These are phyloP conservation scores for Geotrichum restrictum DNA, from an alignment of 1,139 yeast species.

Conservation along the genomic window DNA sequence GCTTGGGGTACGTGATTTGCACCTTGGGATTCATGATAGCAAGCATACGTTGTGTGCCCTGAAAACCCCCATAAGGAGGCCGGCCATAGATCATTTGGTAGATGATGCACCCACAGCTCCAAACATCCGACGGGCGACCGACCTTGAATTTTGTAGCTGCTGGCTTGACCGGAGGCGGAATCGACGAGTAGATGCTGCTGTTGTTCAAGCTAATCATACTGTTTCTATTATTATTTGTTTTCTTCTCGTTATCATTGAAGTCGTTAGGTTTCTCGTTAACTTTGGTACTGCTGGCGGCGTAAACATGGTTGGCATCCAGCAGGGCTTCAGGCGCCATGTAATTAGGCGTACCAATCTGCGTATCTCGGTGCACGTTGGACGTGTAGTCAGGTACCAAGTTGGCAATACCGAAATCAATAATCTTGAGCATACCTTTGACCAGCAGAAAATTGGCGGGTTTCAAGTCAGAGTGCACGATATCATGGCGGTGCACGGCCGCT, in stretches of 20 bases:
- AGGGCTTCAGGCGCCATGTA: slow-evolving; percentile 98
- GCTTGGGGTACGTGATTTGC: slow-evolving; percentile 59
- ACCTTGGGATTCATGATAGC: slow-evolving; percentile 87
- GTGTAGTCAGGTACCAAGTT: slow-evolving; percentile 93
- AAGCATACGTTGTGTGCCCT: slow-evolving; percentile 72
- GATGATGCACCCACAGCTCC: slow-evolving; percentile 97
- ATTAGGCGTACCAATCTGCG: slow-evolving; percentile 92
- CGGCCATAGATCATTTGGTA: slow-evolving; percentile 93
- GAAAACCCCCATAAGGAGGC: slow-evolving; percentile 82
- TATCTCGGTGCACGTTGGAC: slow-evolving; percentile 79
- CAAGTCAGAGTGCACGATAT: slow-evolving; percentile 88
- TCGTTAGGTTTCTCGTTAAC: not conserved
- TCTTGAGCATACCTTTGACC: slow-evolving; percentile 77
- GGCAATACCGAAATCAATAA: slow-evolving; percentile 95
- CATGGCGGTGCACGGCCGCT: slow-evolving; percentile 79
- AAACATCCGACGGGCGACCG: slow-evolving; percentile 94
- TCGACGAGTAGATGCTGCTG: slow-evolving; percentile 15
- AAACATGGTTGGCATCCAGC: slow-evolving; percentile 51
- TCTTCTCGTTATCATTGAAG: slow-evolving; percentile 4
- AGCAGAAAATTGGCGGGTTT: slow-evolving; percentile 93
- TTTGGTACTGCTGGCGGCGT: slow-evolving; percentile 23
- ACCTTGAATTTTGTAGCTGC: slow-evolving; percentile 54
- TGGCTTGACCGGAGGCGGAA: slow-evolving; percentile 26
- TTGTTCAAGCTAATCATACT: slow-evolving; percentile 20
- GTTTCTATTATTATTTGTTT: slow-evolving; percentile 14